phyloP scores from a whole-genome alignment of 2,329 filamentous ascomycete genomes.

The Fusarium metavorans region DNA sequence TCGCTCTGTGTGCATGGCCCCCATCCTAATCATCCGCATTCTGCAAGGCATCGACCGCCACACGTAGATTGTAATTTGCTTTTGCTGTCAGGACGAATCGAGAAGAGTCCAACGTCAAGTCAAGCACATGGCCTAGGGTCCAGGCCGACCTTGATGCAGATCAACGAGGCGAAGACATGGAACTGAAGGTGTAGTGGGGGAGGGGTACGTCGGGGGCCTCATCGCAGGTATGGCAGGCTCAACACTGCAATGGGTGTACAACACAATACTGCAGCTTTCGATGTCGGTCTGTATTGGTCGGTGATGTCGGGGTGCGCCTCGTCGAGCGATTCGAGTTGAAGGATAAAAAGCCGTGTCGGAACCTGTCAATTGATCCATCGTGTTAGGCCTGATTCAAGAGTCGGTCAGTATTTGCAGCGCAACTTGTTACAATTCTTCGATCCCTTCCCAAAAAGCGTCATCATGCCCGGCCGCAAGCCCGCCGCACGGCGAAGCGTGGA shows the following conservation, averaged over 20 bases:
- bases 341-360: slow-evolving; percentile 17
- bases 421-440: no score
- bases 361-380: not conserved
- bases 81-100: slow-evolving; percentile 11
- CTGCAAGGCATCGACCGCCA: slow-evolving; percentile 9
- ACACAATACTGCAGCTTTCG: not conserved
- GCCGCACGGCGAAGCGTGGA: not conserved
- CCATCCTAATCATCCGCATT: no score
- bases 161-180: not conserved
- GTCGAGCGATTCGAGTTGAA: not conserved
- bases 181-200: not conserved
- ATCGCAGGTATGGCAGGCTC: not conserved
- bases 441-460: no score
- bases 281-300: not conserved
- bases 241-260: not conserved
- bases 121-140: not conserved
- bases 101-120: not conserved
- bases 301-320: not conserved
- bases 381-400: not conserved
- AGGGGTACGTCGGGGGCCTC: slow-evolving; percentile 6
- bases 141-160: not conserved
- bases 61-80: slow-evolving; percentile 15
- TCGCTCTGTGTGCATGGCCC: not conserved
- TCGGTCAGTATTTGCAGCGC: not conserved
- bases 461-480: slow-evolving; percentile 6